phyloP scores from a whole-genome alignment of 176 grass and related monocot genomes.

The Thinopyrum elongatum region DNA sequence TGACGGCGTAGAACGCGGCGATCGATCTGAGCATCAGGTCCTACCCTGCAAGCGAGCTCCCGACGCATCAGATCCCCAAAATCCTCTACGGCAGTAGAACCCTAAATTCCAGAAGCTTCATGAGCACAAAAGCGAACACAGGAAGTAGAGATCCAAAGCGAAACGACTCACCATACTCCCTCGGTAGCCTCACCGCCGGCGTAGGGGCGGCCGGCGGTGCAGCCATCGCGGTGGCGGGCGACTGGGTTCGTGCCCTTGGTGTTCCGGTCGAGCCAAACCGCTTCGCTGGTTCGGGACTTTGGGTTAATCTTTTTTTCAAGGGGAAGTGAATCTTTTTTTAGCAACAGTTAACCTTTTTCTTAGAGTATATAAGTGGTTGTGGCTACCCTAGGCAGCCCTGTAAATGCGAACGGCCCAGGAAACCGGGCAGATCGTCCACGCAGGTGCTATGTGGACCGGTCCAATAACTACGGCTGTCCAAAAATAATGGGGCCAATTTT shows the following conservation, averaged over 20 bases:
- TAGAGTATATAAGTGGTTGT: not conserved
- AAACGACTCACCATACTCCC: slow-evolving; percentile 40
- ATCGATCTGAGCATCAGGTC: slow-evolving; percentile 84
- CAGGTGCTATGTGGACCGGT: too few species aligned
- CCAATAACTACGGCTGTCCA: too few species aligned
- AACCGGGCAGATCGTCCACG: too few species aligned
- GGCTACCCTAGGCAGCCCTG: too few species aligned
- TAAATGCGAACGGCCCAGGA: too few species aligned
- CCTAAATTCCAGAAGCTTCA: not conserved
- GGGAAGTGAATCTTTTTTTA: too few species aligned
- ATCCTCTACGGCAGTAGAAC: not conserved
- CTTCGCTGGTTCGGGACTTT: not conserved
- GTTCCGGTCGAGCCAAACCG: not conserved
- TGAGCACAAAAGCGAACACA: not conserved
- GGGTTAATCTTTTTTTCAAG: too few species aligned
- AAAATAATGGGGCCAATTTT: too few species aligned
- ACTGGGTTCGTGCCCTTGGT: not conserved
- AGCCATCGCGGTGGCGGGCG: slow-evolving; percentile 30
- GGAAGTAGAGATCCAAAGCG: not conserved
- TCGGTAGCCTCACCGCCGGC: slow-evolving; percentile 29
- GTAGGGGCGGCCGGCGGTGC: not conserved
- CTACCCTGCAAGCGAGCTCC: slow-evolving; percentile 54
- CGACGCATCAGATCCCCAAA: not conserved
- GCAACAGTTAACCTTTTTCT: too few species aligned
- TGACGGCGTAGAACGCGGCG: slow-evolving; percentile 59